Percentiles rank a stretch among this genome's conserved stretches.
These are phyloP conservation scores for Xylaria flabelliformis DNA, from an alignment of 495 filamentous ascomycete genomes.

Conservation along the genomic window DNA sequence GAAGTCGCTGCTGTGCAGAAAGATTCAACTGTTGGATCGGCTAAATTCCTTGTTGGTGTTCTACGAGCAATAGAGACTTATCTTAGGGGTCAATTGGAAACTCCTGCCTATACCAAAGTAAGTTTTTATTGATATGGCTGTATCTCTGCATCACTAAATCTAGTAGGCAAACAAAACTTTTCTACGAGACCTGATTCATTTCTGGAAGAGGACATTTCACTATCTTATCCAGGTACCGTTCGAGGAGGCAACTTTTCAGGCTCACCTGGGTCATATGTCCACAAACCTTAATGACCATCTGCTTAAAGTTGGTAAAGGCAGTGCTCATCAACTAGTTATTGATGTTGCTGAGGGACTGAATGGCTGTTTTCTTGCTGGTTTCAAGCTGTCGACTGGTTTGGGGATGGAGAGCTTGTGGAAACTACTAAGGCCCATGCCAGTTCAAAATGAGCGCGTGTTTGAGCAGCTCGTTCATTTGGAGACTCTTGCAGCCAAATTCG, in stretches of 20 bases:
- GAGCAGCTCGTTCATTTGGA: constrained; percentile 67
- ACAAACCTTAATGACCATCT: constrained; percentile 39
- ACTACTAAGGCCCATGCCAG: constrained; percentile 65
- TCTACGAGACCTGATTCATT: constrained; percentile 51
- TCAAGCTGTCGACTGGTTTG: constrained; percentile 73
- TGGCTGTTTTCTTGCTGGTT: constrained; percentile 53
- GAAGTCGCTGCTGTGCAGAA: constrained; percentile 65
- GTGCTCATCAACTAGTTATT: constrained; percentile 39
- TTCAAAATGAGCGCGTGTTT: constrained; percentile 51
- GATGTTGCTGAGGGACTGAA: constrained; percentile 43
- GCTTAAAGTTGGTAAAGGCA: constrained; percentile 29
- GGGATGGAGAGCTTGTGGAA: constrained; percentile 89
- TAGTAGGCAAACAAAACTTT: constrained; percentile 34
- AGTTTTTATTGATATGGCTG: constrained; percentile 26
- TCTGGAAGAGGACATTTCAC: constrained; percentile 64
- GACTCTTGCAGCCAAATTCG: constrained; percentile 75
- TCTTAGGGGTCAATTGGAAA: constrained; percentile 36
- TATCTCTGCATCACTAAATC: constrained; percentile 30
- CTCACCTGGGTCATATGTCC: constrained; percentile 52
- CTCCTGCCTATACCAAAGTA: constrained; percentile 39
- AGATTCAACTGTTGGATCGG: constrained; percentile 64
- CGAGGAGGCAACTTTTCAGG: constrained; percentile 61
- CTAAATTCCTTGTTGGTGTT: constrained; percentile 46
- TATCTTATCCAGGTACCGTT: constrained; percentile 51
- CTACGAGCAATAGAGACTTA: constrained; percentile 44